phyloP scores from a whole-genome alignment of 768 basidiomycete species.

The Mycena pura region DNA sequence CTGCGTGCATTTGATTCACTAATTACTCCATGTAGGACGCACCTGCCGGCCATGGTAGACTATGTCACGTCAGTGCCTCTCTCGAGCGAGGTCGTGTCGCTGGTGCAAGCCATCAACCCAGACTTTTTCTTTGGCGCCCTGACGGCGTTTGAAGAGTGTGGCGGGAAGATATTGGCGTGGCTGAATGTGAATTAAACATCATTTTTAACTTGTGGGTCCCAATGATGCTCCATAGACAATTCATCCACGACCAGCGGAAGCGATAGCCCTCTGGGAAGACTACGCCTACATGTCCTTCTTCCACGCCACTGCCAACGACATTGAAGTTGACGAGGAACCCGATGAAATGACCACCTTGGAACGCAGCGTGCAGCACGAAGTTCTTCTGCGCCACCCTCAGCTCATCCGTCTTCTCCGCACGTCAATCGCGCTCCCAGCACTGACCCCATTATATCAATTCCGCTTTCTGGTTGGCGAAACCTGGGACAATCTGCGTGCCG shows the following conservation, averaged over 20 bases:
- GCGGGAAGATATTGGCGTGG: slow-evolving; percentile 15
- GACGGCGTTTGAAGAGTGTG: not conserved
- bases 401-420: slow-evolving; percentile 19
- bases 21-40: slow-evolving; percentile 4
- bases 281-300: slow-evolving; percentile 23
- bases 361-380: not conserved
- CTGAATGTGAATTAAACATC: slow-evolving; percentile 23
- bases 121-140: slow-evolving; percentile 26
- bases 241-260: slow-evolving; percentile 2
- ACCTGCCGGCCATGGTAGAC: slow-evolving; percentile 22
- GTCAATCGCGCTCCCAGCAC: slow-evolving; percentile 15
- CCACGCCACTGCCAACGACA: slow-evolving; percentile 18
- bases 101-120: slow-evolving; percentile 14
- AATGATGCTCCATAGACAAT: not conserved
- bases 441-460: slow-evolving; percentile 20
- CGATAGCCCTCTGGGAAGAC: slow-evolving; percentile 19
- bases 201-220: not conserved
- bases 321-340: slow-evolving; percentile 20
- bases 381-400: slow-evolving; percentile 8
- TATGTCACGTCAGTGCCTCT: slow-evolving; percentile 19
- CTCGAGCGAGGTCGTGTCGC: slow-evolving; percentile 1
- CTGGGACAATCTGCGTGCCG: slow-evolving; percentile 6
- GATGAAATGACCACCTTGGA: not conserved
- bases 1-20: not conserved
- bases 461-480: slow-evolving; percentile 13